Evolutionary conservation across 2,329 filamentous ascomycete species (phyloP).

Genomic region (Aureobasidium sp.): DNA sequence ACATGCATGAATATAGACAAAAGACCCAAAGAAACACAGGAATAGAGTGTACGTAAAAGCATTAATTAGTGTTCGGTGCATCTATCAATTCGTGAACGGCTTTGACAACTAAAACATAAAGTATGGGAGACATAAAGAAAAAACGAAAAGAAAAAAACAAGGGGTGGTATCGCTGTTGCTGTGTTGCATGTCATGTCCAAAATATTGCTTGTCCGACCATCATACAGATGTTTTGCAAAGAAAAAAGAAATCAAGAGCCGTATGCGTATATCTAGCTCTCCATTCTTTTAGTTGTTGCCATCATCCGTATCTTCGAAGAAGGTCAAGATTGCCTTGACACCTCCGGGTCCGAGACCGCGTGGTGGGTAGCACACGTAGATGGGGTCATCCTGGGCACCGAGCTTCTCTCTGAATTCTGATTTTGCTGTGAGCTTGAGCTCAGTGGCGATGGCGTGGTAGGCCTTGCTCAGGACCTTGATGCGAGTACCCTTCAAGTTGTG

Average conservation of each 20-base stretch:
- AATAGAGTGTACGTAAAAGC: not conserved
- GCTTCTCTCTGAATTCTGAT: constrained; percentile 83
- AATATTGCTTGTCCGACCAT: not conserved
- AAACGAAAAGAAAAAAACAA: not conserved
- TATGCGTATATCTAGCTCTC: not conserved
- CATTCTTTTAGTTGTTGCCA: not conserved
- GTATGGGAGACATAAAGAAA: not conserved
- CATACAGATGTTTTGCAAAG: not conserved
- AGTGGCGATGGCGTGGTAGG: constrained; percentile 72
- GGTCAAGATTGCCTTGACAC: constrained; percentile 75
- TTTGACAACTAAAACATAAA: not conserved
- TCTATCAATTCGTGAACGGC: constrained; percentile 9
- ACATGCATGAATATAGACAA: not conserved
- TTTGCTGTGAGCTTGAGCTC: constrained; percentile 77
- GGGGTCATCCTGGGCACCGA: constrained; percentile 74
- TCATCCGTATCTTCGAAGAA: constrained; percentile 69
- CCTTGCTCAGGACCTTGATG: constrained; percentile 71
- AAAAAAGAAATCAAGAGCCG: not conserved
- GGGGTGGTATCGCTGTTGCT: constrained; percentile 4
- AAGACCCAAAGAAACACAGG: not conserved
- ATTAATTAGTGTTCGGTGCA: constrained; percentile 7
- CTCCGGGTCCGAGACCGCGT: constrained; percentile 72
- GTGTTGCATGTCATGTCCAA: constrained; percentile 3
- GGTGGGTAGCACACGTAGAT: constrained; percentile 87
- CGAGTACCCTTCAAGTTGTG: constrained; percentile 74